Percentiles rank a stretch among this genome's conserved stretches.
Evolutionary conservation across 2,329 filamentous ascomycete genomes (phyloP).

Genomic region (Fusarium albosuccineum): DNA sequence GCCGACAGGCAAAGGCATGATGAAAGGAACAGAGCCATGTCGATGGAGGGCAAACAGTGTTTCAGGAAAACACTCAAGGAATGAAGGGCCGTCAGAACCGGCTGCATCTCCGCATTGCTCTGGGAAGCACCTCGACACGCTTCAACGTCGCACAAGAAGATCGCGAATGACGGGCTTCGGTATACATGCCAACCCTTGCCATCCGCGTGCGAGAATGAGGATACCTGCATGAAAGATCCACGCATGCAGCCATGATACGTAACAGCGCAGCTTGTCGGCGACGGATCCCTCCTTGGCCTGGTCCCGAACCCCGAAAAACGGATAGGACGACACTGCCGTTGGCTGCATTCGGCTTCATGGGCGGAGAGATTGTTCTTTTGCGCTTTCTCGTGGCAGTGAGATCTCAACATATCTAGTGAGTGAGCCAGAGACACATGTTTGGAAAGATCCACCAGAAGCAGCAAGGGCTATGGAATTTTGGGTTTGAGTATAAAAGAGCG

Average conservation of each 20-base stretch:
- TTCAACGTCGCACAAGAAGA: constrained; percentile 37
- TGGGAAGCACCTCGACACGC: constrained; percentile 15
- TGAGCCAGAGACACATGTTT: constrained; percentile 33
- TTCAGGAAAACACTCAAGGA: constrained; percentile 2
- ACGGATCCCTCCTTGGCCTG: constrained; percentile 33
- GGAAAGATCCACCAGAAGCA: constrained; percentile 34
- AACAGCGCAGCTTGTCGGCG: constrained; percentile 39
- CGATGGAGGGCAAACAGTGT: constrained; percentile 7
- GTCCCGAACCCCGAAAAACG: constrained; percentile 25
- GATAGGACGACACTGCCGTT: constrained; percentile 33
- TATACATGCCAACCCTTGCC: constrained; percentile 36
- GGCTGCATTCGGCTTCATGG: constrained; percentile 28
- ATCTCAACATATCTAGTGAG: constrained; percentile 14
- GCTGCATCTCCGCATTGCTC: constrained; percentile 20
- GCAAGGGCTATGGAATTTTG: constrained; percentile 36
- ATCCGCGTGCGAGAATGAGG: constrained; percentile 42
- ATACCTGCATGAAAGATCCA: constrained; percentile 41
- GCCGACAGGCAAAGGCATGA: constrained; percentile 8
- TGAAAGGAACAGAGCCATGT: constrained; percentile 16
- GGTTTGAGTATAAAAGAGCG: constrained; percentile 45
- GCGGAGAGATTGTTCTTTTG: constrained; percentile 14
- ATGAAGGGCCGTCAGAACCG: constrained; percentile 29
- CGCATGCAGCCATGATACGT: constrained; percentile 47
- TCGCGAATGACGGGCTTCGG: constrained; percentile 35
- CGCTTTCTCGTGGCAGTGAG: constrained; percentile 24